phyloP scores from a whole-genome alignment of 2,329 filamentous ascomycete species.

The Neurospora crassa region DNA sequence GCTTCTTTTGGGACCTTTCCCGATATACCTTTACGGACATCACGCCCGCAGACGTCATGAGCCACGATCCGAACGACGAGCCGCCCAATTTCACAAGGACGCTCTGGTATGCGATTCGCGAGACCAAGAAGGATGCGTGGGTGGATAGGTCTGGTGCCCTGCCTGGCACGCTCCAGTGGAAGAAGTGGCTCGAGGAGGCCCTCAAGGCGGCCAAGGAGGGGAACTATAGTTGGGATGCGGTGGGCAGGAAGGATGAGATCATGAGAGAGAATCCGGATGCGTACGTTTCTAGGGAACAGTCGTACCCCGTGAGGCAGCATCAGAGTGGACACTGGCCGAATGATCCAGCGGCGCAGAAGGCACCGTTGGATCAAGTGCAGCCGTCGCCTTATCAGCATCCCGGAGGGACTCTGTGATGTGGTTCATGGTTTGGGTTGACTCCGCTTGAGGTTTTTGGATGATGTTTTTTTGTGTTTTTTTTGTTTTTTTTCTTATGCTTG shows the following conservation, averaged over 20 bases:
- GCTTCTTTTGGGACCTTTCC: conserved; percentile 47
- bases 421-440: not conserved
- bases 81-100: conserved; percentile 42
- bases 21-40: conserved; percentile 36
- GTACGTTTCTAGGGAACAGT: not conserved
- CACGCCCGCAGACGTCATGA: conserved; percentile 29
- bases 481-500: too few species aligned
- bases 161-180: conserved; percentile 43
- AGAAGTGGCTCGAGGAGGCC: conserved; percentile 42
- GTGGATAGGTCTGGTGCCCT: conserved; percentile 40
- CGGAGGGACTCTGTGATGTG: not conserved
- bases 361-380: conserved; percentile 13
- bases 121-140: conserved; percentile 44
- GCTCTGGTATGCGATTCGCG: conserved; percentile 49
- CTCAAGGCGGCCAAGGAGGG: conserved; percentile 26
- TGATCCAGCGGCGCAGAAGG: conserved; percentile 13
- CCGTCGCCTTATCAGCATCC: not conserved
- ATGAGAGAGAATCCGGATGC: conserved; percentile 25
- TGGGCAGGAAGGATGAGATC: conserved; percentile 38
- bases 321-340: not conserved
- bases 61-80: conserved; percentile 26
- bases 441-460: not conserved
- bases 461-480: too few species aligned
- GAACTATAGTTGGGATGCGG: conserved; percentile 34
- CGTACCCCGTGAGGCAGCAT: not conserved